Conservation (phyloP, 257 asterid species). For the Ilex aquifolium region DNA sequence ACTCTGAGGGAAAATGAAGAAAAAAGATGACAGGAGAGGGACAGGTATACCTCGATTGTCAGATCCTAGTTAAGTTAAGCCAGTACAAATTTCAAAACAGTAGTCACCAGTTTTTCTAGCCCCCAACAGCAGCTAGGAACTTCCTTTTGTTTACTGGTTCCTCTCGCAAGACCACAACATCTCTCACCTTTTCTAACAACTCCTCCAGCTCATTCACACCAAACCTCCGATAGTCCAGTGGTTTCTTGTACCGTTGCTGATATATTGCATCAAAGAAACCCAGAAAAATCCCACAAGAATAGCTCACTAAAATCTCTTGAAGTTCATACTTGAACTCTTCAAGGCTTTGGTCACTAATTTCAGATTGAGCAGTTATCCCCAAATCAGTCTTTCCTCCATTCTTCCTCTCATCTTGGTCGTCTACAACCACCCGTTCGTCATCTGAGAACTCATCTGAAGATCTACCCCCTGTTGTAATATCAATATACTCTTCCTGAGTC, state of each 20-base stretch:
- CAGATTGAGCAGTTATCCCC: slow-evolving; percentile 12
- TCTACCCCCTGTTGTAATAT: slow-evolving; percentile 24
- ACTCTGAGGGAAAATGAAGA: neutral
- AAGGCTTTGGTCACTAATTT: slow-evolving; percentile 27
- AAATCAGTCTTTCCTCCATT: slow-evolving; percentile 21
- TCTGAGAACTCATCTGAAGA: slow-evolving; percentile 67
- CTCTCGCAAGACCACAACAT: slow-evolving; percentile 65
- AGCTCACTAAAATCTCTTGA: slow-evolving; percentile 87
- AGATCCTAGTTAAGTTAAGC: slow-evolving; percentile 9
- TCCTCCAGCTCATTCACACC: slow-evolving; percentile 72
- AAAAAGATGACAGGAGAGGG: neutral
- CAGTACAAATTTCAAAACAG: neutral
- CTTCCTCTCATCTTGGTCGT: slow-evolving; percentile 14
- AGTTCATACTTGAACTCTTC: slow-evolving; percentile 64
- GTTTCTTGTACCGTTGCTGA: slow-evolving; percentile 68
- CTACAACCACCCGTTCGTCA: slow-evolving; percentile 43
- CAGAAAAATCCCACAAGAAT: slow-evolving; percentile 57
- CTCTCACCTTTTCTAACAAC: slow-evolving; percentile 67
- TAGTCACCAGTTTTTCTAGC: slow-evolving; percentile 22
- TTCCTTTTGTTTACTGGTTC: slow-evolving; percentile 60
- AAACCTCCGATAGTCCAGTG: slow-evolving; percentile 51
- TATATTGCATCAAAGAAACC: slow-evolving; percentile 68
- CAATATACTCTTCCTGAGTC: slow-evolving; percentile 31
- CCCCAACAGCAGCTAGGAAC: slow-evolving; percentile 53
- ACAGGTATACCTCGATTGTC: slow-evolving; percentile 27